These are phyloP conservation scores for Tetrahymena thermophila DNA, from an alignment of 73 alveolate genomes.

Conservation along the genomic window DNA sequence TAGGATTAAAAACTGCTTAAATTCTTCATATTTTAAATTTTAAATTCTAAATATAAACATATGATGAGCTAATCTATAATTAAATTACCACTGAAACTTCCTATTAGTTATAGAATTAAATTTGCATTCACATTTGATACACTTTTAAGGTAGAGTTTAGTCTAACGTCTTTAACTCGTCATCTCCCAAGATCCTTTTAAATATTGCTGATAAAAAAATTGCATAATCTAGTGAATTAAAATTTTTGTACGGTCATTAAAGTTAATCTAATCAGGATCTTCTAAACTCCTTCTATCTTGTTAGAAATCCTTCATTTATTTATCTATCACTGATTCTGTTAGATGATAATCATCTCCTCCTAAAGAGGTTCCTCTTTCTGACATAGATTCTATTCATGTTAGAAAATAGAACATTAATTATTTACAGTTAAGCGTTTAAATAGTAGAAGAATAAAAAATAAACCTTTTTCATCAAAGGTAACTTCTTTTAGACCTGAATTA, in stretches of 20 bases:
- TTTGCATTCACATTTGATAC: neutral
- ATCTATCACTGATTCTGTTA: neutral
- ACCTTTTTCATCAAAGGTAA: neutral
- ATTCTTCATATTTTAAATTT: too few relatives aligned
- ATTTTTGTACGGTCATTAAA: neutral
- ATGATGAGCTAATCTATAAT: neutral
- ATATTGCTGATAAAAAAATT: neutral
- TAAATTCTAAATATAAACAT: neutral
- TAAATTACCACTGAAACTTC: neutral
- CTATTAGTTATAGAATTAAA: neutral
- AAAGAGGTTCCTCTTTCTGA: neutral
- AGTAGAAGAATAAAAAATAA: neutral
- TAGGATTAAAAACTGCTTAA: neutral
- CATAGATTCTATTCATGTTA: neutral
- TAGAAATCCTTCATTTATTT: neutral
- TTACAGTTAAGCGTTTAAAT: neutral
- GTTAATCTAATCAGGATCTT: neutral
- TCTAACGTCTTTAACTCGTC: neutral
- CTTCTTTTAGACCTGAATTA: neutral
- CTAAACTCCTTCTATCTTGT: neutral
- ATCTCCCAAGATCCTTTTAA: neutral
- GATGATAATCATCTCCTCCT: neutral
- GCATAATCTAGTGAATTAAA: neutral
- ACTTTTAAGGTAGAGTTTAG: neutral
- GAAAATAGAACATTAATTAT: neutral